Evolutionary conservation across 148 eudicot species (phyloP), one percentile per base, ranked within the genome.

Genomic region (Diospyros lotus): DNA sequence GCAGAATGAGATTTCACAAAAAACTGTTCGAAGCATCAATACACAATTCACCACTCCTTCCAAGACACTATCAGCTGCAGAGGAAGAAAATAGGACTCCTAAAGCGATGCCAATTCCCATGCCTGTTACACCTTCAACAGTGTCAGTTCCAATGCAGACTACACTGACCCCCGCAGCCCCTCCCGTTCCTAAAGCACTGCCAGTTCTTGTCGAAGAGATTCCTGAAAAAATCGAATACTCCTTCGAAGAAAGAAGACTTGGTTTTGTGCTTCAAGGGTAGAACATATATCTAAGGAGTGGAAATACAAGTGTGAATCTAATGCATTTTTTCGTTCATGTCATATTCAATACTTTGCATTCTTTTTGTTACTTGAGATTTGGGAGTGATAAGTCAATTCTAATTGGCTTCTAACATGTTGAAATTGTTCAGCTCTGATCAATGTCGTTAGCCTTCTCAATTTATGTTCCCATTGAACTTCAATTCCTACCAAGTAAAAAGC

Each of bases 241-340:
- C 3, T 92, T 90, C 43, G 98, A 95, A 77, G 97, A 95, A 83
- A 79, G 79, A 70, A 76, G 94, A 76, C 83, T 84, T 40, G 97
- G 93, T 1, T 92, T 88, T 80, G 83, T 81, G 76, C 78, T 80
- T 74, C 86, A 28, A 28, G 28, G 28, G 90, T 43, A 75, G 75
- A 73, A 75, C 78, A 64, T 64, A 28, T 28, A 63, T 76, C 63
- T 77, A 7, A 80, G 79, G 78, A 75, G 28, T 80, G 72, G 85
- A 62, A 43, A 66, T 82, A 68, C 82, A 74, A 69, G 83, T 81
- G 43, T 85, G 80, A 0, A 52, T 38, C 9, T 68, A 51, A n/a
- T 6, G 48, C 18, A 11, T 14, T 18, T 45, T 45, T 28, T 28
- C 53, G 40, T 12, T 67, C 3, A 41, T 39, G 11, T 65, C 28